These are phyloP conservation scores for Neohortaea acidophila DNA, from an alignment of 495 filamentous ascomycete genomes.

Conservation along the genomic window DNA sequence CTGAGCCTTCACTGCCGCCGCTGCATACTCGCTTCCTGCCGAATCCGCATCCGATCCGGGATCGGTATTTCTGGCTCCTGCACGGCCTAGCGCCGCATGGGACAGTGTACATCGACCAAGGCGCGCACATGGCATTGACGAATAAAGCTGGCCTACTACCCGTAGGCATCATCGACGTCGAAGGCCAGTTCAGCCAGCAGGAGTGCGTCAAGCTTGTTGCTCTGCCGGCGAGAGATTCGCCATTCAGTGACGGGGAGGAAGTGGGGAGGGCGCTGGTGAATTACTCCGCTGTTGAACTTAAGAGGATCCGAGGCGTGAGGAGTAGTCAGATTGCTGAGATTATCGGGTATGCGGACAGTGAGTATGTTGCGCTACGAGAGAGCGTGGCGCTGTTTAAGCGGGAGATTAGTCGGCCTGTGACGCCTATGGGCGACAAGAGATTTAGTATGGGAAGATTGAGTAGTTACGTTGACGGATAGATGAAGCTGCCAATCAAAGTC, in stretches of 20 bases:
- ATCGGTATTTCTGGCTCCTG: conserved; percentile 91
- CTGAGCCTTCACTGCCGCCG: conserved; percentile 32
- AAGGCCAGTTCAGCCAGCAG: conserved; percentile 76
- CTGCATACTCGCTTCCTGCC: conserved; percentile 89
- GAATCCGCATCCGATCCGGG: conserved; percentile 70
- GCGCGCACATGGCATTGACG: conserved; percentile 61
- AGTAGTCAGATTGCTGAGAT: conserved; percentile 64
- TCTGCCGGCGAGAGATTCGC: conserved; percentile 26
- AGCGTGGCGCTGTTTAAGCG: conserved; percentile 61
- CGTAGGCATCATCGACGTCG: conserved; percentile 76
- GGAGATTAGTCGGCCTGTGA: conserved; percentile 25
- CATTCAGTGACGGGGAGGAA: conserved; percentile 68
- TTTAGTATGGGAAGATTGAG: conserved; percentile 13
- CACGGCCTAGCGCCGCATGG: conserved; percentile 88
- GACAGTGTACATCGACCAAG: conserved; percentile 78
- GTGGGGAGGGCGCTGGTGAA: conserved; percentile 88
- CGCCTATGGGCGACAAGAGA: conserved; percentile 17
- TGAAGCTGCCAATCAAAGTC: background rate
- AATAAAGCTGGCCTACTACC: conserved; percentile 82
- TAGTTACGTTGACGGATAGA: conserved; percentile 13
- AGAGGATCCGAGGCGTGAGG: conserved; percentile 64
- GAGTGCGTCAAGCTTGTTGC: conserved; percentile 79
- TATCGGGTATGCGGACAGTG: conserved; percentile 82
- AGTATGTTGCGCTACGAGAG: conserved; percentile 83
- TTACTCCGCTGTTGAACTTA: conserved; percentile 72